A percentile compares a stretch with the other conserved stretches of the same genome.
Evolutionary conservation across 768 basidiomycete genomes (phyloP).

Genomic region (Asterophora parasitica): DNA sequence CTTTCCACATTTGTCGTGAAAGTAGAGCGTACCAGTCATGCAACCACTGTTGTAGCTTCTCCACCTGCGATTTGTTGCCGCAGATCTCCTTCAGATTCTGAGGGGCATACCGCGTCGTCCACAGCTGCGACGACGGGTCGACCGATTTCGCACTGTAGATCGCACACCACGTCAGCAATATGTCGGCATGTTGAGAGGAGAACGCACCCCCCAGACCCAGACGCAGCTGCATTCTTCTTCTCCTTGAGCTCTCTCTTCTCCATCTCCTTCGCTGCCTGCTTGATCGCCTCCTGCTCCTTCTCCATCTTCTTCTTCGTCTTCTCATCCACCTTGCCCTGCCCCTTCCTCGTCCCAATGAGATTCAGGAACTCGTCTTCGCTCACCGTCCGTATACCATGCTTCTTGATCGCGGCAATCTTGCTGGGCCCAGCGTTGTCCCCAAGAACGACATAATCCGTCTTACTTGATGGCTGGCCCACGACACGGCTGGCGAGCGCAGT

Average conservation of each 20-base stretch:
- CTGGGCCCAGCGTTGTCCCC: conserved; percentile 85
- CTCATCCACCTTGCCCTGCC: conserved; percentile 56
- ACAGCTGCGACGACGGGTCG: conserved; percentile 65
- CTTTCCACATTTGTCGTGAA: background rate
- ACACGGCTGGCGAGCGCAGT: conserved; percentile 58
- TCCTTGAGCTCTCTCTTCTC: conserved; percentile 64
- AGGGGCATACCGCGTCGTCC: conserved; percentile 96
- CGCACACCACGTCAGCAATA: background rate
- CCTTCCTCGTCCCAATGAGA: conserved; percentile 71
- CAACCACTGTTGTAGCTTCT: conserved; percentile 86
- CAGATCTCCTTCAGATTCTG: conserved; percentile 84
- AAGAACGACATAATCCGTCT: conserved; percentile 85
- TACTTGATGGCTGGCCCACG: conserved; percentile 80
- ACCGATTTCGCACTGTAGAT: conserved; percentile 24
- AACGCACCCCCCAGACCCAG: conserved; percentile 10
- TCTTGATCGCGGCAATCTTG: conserved; percentile 85
- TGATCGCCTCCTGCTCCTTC: conserved; percentile 76
- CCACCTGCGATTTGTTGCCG: conserved; percentile 90
- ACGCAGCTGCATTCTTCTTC: conserved; percentile 26
- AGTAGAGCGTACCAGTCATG: conserved; percentile 69
- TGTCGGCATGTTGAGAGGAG: background rate
- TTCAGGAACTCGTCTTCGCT: conserved; percentile 85
- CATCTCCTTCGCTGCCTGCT: conserved; percentile 71
- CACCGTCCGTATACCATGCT: conserved; percentile 69
- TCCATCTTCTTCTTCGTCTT: conserved; percentile 78